Conservation (phyloP, 371 early-diverging fungal species). For the Mortierella sp. region DNA sequence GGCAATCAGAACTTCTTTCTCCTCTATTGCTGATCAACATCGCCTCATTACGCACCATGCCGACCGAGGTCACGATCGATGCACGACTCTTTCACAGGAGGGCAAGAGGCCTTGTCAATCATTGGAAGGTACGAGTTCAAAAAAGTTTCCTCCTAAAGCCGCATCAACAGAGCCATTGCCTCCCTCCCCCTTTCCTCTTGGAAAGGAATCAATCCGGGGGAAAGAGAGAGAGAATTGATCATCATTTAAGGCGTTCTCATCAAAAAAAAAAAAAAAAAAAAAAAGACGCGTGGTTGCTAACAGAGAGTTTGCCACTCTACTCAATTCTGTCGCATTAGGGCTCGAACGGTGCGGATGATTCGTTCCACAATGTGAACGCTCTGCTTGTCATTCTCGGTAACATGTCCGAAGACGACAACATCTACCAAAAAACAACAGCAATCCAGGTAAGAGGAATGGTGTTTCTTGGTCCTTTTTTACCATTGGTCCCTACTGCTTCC, state of each 20-base stretch:
- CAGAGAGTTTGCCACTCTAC: background rate
- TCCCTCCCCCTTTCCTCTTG: background rate
- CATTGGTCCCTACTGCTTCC: background rate
- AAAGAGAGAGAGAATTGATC: too few species aligned
- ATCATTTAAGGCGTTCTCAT: background rate
- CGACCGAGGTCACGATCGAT: slow-evolving; percentile 49
- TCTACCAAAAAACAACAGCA: slow-evolving; percentile 76
- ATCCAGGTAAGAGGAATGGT: slow-evolving; percentile 57
- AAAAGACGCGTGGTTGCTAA: background rate
- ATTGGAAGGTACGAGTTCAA: slow-evolving; percentile 44
- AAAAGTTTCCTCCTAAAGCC: background rate
- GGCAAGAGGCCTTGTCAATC: slow-evolving; percentile 44
- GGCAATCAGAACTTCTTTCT: background rate
- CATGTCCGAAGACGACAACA: slow-evolving; percentile 68
- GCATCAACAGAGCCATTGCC: too few species aligned
- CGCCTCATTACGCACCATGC: slow-evolving; percentile 25
- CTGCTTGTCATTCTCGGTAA: slow-evolving; percentile 72
- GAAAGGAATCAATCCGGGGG: background rate
- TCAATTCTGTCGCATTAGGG: slow-evolving; percentile 13
- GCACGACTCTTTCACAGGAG: slow-evolving; percentile 51
- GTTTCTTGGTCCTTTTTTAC: background rate
- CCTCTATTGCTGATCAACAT: slow-evolving; percentile 7
- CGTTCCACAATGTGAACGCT: slow-evolving; percentile 68
- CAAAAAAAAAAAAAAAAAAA: background rate
- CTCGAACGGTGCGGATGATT: slow-evolving; percentile 56